These are phyloP conservation scores for Cyclotella sp. DNA, from an alignment of 108 stramenopile genomes.

Conservation along the genomic window DNA sequence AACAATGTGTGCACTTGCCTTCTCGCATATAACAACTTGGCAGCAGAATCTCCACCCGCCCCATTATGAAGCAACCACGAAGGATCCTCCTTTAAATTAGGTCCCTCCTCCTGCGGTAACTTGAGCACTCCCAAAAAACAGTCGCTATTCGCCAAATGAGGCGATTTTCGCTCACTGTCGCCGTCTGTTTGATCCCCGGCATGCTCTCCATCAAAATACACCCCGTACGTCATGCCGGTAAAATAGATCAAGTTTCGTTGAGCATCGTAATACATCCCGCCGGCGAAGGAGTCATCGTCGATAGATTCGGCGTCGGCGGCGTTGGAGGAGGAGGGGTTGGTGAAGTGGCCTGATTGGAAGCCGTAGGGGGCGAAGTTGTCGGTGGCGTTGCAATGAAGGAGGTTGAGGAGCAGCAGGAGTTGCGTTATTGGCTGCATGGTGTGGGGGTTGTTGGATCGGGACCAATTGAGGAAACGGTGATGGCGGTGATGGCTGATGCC, in stretches of 20 bases:
- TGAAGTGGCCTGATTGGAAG: conserved; percentile 43
- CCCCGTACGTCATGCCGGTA: conserved; percentile 44
- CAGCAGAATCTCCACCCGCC: neutral
- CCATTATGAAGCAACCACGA: conserved; percentile 3
- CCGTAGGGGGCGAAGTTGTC: conserved; percentile 22
- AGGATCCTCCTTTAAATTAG: neutral
- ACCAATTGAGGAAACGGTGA: too few species aligned
- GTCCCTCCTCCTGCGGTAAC: conserved; percentile 8
- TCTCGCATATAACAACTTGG: conserved; percentile 39
- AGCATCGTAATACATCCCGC: conserved; percentile 43
- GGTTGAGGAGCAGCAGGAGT: too few species aligned
- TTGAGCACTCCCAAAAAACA: conserved; percentile 50
- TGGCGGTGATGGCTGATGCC: too few species aligned
- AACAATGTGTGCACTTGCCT: conserved; percentile 17
- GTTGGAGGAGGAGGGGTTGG: conserved; percentile 4
- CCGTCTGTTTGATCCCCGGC: neutral
- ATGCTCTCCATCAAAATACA: conserved; percentile 29
- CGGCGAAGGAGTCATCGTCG: conserved; percentile 50
- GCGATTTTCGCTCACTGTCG: conserved; percentile 7
- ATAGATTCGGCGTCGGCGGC: conserved; percentile 23
- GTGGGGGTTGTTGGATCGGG: too few species aligned
- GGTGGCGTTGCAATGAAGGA: neutral
- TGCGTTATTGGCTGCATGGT: too few species aligned
- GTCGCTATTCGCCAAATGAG: conserved; percentile 36
- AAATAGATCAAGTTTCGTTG: conserved; percentile 40